Percentiles rank a stretch among this genome's conserved stretches.
Evolutionary conservation across 331 rosid genomes (phyloP).

Genomic region (Stylosanthes scabra): DNA sequence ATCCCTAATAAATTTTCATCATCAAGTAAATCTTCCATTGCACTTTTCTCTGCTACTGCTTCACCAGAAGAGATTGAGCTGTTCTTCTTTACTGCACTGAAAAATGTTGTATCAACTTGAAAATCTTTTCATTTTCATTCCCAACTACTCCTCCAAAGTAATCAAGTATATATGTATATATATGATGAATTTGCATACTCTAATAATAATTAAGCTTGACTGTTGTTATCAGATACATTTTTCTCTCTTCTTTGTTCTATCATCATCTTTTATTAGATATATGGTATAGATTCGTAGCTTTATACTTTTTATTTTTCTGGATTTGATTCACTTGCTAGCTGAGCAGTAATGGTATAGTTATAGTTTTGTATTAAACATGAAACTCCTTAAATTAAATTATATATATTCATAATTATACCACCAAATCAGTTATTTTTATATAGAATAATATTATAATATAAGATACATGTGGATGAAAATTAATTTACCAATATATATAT

Average conservation of each 20-base stretch:
- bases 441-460: no score
- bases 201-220: background rate
- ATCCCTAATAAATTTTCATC: conserved; percentile 40
- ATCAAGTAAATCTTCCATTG: conserved; percentile 51
- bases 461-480: no score
- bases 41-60: conserved; percentile 74
- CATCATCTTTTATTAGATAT: no score
- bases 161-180: no score
- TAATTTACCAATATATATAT: background rate
- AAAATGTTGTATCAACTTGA: conserved; percentile 39
- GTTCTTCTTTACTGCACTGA: conserved; percentile 56
- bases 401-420: no score
- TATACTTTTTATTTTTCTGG: background rate
- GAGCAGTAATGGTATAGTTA: background rate
- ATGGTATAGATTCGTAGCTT: no score
- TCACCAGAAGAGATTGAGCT: conserved; percentile 77
- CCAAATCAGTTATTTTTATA: no score
- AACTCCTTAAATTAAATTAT: background rate
- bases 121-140: background rate
- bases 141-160: background rate
- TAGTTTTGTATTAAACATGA: conserved; percentile 5
- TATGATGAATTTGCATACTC: conserved; percentile 7
- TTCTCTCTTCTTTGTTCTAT: no score
- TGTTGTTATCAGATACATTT: background rate
- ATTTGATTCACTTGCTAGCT: background rate